These are phyloP conservation scores for Raphanus hybrid DNA, from an alignment of 441 rosid species.

Conservation along the genomic window DNA sequence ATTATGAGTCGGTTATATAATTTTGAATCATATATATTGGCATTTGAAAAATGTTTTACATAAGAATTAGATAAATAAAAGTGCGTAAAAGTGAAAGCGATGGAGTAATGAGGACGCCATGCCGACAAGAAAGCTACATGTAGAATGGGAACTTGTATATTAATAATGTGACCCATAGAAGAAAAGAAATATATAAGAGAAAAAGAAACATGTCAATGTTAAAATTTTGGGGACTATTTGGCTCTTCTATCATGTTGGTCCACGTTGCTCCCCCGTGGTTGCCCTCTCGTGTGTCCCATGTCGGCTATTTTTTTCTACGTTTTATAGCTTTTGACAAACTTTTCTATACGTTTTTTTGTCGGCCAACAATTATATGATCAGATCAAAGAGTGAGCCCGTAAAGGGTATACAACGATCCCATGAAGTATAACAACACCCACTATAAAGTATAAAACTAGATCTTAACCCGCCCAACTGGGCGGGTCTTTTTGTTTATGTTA, in stretches of 20 bases:
- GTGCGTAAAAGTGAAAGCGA: not conserved
- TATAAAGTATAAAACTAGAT: not conserved
- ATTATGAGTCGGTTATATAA: not conserved
- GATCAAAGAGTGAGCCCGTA: not conserved
- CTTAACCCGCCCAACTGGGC: too few relatives aligned
- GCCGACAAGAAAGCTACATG: conserved; percentile 9
- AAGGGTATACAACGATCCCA: not conserved
- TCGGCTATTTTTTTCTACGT: conserved; percentile 1
- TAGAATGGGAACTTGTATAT: not conserved
- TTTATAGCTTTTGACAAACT: not conserved
- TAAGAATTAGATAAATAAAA: not conserved
- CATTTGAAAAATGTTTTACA: not conserved
- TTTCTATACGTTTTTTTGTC: not conserved
- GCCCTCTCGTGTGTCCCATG: conserved; percentile 11
- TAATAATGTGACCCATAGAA: conserved; percentile 6
- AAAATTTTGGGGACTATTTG: not conserved
- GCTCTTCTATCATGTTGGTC: conserved; percentile 6
- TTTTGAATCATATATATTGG: not conserved
- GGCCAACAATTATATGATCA: not conserved
- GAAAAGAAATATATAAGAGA: not conserved
- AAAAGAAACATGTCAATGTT: not conserved
- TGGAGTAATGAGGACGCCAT: not conserved
- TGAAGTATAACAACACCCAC: not conserved
- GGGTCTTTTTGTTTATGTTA: too few relatives aligned
- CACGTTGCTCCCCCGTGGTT: conserved; percentile 4